Percentiles rank a stretch among this genome's conserved stretches.
Evolutionary conservation across 83 land plant species (phyloP).

Genomic region (Larix sibirica): DNA sequence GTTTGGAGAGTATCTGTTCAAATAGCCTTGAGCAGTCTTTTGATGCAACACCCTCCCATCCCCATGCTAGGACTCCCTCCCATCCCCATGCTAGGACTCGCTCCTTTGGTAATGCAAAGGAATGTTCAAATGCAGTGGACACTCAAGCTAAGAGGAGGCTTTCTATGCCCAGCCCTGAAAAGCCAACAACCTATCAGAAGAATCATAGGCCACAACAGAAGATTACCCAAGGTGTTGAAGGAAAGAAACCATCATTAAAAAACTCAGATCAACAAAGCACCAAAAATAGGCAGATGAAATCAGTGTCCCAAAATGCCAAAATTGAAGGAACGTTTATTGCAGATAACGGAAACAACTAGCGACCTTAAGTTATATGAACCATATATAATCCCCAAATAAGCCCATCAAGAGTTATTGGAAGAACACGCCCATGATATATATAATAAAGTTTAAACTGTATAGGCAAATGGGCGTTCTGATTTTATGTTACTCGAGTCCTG

Average conservation of each 20-base stretch:
- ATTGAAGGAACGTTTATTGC: neutral
- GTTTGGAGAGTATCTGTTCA: conserved; percentile 18
- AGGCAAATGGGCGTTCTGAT: neutral
- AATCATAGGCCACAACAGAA: conserved; percentile 8
- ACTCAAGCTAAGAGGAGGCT: conserved; percentile 14
- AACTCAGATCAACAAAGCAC: conserved; percentile 1
- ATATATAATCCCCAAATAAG: conserved; percentile 6
- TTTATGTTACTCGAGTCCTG: neutral
- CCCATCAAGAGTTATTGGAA: neutral
- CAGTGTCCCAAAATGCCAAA: neutral
- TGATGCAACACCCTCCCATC: conserved; percentile 1
- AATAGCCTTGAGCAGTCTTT: conserved; percentile 13
- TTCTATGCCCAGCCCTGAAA: conserved; percentile 17
- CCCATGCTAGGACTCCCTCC: conserved; percentile 7
- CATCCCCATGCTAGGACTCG: conserved; percentile 12
- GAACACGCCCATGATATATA: neutral
- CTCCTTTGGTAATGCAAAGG: conserved; percentile 12
- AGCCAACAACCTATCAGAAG: neutral
- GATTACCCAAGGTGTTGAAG: conserved; percentile 13
- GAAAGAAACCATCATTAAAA: conserved; percentile 2
- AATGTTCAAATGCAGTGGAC: neutral
- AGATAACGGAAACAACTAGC: conserved; percentile 8
- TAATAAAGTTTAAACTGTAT: neutral
- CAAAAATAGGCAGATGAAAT: neutral
- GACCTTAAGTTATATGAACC: neutral